These are phyloP conservation scores for Arxiozyma telluris DNA, from an alignment of 1,139 yeast species.

Conservation along the genomic window DNA sequence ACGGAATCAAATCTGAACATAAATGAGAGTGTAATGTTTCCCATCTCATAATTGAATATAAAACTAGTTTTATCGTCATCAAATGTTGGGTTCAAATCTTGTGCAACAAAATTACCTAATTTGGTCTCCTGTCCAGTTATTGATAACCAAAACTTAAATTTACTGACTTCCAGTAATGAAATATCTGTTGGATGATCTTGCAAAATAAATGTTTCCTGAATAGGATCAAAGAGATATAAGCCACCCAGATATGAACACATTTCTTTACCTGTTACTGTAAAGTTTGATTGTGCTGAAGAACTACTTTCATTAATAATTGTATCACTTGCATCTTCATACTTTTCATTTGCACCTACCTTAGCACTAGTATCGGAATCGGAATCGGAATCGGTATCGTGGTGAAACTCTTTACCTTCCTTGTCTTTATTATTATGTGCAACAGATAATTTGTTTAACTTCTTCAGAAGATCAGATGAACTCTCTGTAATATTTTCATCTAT, in stretches of 20 bases:
- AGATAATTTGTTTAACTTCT: not conserved
- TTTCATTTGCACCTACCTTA: slow-evolving; percentile 3
- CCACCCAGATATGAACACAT: slow-evolving; percentile 29
- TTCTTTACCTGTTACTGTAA: slow-evolving; percentile 19
- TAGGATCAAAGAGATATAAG: slow-evolving; percentile 50
- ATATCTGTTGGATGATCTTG: slow-evolving; percentile 34
- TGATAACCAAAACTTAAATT: slow-evolving; percentile 48
- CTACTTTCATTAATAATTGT: not conserved
- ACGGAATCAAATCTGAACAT: slow-evolving; percentile 44
- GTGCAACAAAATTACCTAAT: slow-evolving; percentile 40
- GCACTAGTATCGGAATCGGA: slow-evolving; percentile 6
- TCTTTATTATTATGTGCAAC: not conserved
- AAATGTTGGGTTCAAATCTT: slow-evolving; percentile 57
- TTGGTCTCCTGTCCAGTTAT: slow-evolving; percentile 30
- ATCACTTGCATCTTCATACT: slow-evolving; percentile 30
- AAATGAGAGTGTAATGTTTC: slow-evolving; percentile 47
- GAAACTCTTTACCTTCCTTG: slow-evolving; percentile 5
- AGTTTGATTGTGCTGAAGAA: slow-evolving; percentile 7
- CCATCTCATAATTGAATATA: slow-evolving; percentile 50
- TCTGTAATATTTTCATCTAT: slow-evolving; percentile 2
- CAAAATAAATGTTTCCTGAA: slow-evolving; percentile 41
- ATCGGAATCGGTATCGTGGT: not conserved
- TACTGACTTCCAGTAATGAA: slow-evolving; percentile 39
- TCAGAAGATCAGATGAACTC: not conserved
- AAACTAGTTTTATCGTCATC: slow-evolving; percentile 50